phyloP scores from a whole-genome alignment of 805 yeast species.

The Metschnikowia reukaufii region DNA sequence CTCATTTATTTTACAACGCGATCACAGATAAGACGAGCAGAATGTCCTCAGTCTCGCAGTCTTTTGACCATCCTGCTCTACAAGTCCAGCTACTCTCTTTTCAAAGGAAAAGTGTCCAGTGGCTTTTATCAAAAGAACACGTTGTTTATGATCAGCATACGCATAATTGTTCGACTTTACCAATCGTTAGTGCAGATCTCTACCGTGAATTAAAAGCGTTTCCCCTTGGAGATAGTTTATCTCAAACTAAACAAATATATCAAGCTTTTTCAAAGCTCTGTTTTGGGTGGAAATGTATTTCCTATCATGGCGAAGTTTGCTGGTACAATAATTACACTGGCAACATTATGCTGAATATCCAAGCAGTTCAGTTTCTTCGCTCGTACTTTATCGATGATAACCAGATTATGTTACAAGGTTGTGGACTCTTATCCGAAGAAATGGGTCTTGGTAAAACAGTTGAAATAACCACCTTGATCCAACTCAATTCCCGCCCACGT shows the following conservation, averaged over 20 bases:
- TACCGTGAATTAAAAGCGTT: slow-evolving; percentile 2
- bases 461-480: slow-evolving; percentile 68
- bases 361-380: slow-evolving; percentile 28
- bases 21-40: slow-evolving; percentile 46
- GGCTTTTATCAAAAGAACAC: slow-evolving; percentile 58
- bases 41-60: slow-evolving; percentile 19
- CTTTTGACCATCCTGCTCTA: slow-evolving; percentile 42
- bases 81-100: slow-evolving; percentile 47
- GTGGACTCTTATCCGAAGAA: slow-evolving; percentile 84
- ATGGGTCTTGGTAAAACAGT: slow-evolving; percentile 98
- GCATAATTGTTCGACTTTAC: slow-evolving; percentile 22
- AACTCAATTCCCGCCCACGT: slow-evolving; percentile 56
- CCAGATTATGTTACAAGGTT: slow-evolving; percentile 40
- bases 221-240: slow-evolving; percentile 10
- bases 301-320: slow-evolving; percentile 12
- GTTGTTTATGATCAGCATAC: slow-evolving; percentile 32
- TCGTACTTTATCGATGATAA: slow-evolving; percentile 25
- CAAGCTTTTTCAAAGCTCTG: slow-evolving; percentile 40
- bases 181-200: slow-evolving; percentile 20
- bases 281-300: slow-evolving; percentile 52
- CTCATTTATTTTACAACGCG: slow-evolving; percentile 48
- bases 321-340: slow-evolving; percentile 57
- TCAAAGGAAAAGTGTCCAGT: slow-evolving; percentile 53
- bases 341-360: slow-evolving; percentile 37
- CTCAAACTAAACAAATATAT: slow-evolving; percentile 26